phyloP scores from a whole-genome alignment of 805 yeast genomes.

The Zygoascus flipseniorum region DNA sequence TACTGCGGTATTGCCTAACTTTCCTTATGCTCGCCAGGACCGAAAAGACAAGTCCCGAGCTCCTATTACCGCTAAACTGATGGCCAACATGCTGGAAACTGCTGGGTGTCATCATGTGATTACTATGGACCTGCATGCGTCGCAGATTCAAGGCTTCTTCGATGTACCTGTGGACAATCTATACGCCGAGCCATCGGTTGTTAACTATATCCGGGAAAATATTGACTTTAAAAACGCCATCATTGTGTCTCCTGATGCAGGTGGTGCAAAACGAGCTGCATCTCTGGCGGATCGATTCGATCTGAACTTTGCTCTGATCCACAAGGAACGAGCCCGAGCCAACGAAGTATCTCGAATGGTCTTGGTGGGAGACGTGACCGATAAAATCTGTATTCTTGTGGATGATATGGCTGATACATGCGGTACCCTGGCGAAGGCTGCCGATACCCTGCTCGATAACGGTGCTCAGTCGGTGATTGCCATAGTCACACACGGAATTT shows the following conservation, averaged over 20 bases:
- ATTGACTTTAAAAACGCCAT: slow-evolving; percentile 52
- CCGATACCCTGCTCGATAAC: slow-evolving; percentile 71
- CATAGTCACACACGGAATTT: slow-evolving; percentile 93
- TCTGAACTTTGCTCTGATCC: slow-evolving; percentile 89
- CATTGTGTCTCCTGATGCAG: slow-evolving; percentile 96
- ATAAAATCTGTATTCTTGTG: slow-evolving; percentile 77
- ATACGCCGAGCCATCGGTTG: slow-evolving; percentile 90
- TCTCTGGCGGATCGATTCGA: slow-evolving; percentile 92
- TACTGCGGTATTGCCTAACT: slow-evolving; percentile 92
- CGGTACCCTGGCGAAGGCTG: slow-evolving; percentile 94
- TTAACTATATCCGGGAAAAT: slow-evolving; percentile 69
- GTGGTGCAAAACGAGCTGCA: slow-evolving; percentile 98
- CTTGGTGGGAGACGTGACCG: slow-evolving; percentile 86
- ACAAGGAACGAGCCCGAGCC: slow-evolving; percentile 93
- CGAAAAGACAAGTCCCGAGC: slow-evolving; percentile 94
- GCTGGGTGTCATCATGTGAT: slow-evolving; percentile 96
- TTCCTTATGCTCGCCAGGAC: slow-evolving; percentile 97
- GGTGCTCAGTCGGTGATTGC: slow-evolving; percentile 86
- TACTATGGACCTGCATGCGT: slow-evolving; percentile 95
- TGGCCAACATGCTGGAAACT: slow-evolving; percentile 87
- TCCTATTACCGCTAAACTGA: slow-evolving; percentile 90
- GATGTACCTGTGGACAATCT: slow-evolving; percentile 93
- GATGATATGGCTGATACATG: slow-evolving; percentile 99
- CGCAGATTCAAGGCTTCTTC: slow-evolving; percentile 97
- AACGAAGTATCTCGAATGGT: slow-evolving; percentile 97